Base-by-base conservation (phyloP, 768 basidiomycete species). In the Kwoniella botswanensis region DNA sequence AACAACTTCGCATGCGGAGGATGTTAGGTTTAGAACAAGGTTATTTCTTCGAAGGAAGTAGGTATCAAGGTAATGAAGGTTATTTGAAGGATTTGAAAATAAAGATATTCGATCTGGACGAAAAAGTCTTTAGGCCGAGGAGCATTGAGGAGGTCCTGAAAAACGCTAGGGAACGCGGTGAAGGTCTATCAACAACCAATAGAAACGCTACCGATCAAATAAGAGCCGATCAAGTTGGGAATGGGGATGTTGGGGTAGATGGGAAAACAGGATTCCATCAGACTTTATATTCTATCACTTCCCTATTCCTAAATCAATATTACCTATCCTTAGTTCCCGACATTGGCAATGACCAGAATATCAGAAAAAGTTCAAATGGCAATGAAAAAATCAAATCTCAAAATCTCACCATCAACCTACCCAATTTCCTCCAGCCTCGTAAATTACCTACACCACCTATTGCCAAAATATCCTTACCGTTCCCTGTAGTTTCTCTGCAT, bases 1-100 rank as follows among this genome's bases (percentile, higher is more conserved):
- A 94, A 82, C 89, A 87, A 72, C 56, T 70, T 35, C 50, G 78
- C 2, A 77, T 79, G 78, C 53, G 71, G 43, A 26, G 76, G 22
- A 65, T 79, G 62, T 35, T 79, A 1, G 78, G 78, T 15, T 12
- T 71, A 4, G 78, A 79, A 69, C 44, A 74, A 50, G 78, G 78
- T 7, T 74, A 79, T 69, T 79, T 79, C 62, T 79, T 73, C 60
- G 71, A 76, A 60, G 76, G 71, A 41, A 72, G 70, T 9, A 68
- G 78, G 50, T 79, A 77, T 60, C 44, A 79, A 54, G 74, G 74
- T 13, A 70, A 74, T 26, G 76, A 71, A 29, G 76, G 76, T 1
- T 52, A 63, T 29, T 63, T 79, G 66, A 57, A 46, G 21, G 74
- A 68, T 22, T 55, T 79, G n/a, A 60, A 57, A 46, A 29, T 77